phyloP scores from a whole-genome alignment of 805 yeast species.

The Saccharomycopsis sp. region DNA sequence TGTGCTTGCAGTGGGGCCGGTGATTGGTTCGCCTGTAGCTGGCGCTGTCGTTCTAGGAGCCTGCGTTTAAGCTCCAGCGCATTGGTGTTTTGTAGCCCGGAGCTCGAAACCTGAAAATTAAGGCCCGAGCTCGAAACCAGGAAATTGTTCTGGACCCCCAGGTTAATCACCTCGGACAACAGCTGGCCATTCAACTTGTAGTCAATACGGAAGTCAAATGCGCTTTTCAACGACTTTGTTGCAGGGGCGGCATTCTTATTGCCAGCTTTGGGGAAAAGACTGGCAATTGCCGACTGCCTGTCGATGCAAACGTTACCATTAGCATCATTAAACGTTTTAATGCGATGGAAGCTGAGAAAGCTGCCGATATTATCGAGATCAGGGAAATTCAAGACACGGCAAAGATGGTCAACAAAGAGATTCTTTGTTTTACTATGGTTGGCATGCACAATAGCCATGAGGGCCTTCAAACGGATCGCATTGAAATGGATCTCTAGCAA shows the following conservation, averaged over 20 bases:
- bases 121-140: slow-evolving; percentile 13
- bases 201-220: slow-evolving; percentile 39
- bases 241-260: slow-evolving; percentile 26
- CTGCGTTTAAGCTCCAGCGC: neutral
- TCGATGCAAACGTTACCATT: slow-evolving; percentile 35
- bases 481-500: slow-evolving; percentile 74
- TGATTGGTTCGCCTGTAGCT: no score
- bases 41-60: neutral
- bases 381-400: slow-evolving; percentile 60
- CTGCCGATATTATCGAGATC: slow-evolving; percentile 41
- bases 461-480: slow-evolving; percentile 67
- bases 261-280: slow-evolving; percentile 25
- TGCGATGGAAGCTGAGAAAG: slow-evolving; percentile 60
- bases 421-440: slow-evolving; percentile 69
- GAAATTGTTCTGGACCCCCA: slow-evolving; percentile 28
- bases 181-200: slow-evolving; percentile 29
- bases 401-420: slow-evolving; percentile 43
- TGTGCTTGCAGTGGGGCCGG: no score
- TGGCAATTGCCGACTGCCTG: slow-evolving; percentile 33
- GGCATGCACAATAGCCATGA: slow-evolving; percentile 58
- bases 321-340: slow-evolving; percentile 34
- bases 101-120: neutral
- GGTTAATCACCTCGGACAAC: slow-evolving; percentile 34
- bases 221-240: slow-evolving; percentile 38
- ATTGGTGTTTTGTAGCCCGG: neutral